phyloP scores from a whole-genome alignment of 2,329 filamentous ascomycete species.

The Herpotrichia juniperi region DNA sequence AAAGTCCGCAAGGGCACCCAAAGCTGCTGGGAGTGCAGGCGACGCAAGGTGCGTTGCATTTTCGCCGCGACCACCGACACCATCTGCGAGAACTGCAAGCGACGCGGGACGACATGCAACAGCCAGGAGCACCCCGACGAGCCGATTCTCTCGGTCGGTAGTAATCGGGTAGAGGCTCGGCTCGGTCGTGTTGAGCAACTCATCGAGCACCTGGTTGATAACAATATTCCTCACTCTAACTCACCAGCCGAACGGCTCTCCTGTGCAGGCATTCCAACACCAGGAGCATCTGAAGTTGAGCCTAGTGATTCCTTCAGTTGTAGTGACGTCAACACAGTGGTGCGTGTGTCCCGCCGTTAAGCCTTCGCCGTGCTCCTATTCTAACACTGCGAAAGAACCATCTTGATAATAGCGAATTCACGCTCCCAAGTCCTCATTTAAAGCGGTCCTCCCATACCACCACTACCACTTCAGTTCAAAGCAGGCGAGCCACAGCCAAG shows the following conservation, averaged over 20 bases:
- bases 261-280: too few species aligned
- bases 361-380: too few species aligned
- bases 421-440: neutral
- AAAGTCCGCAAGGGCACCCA: slow-evolving; percentile 19
- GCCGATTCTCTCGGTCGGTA: slow-evolving; percentile 1
- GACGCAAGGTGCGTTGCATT: slow-evolving; percentile 31
- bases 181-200: slow-evolving; percentile 14
- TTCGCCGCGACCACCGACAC: slow-evolving; percentile 12
- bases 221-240: neutral
- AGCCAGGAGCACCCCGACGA: slow-evolving; percentile 31
- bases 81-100: slow-evolving; percentile 21
- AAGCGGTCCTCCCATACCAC: neutral
- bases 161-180: slow-evolving; percentile 7
- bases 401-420: neutral
- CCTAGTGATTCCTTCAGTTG: too few species aligned
- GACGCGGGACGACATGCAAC: slow-evolving; percentile 23
- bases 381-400: neutral
- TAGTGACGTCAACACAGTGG: neutral
- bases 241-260: too few species aligned
- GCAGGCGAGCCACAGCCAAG: neutral
- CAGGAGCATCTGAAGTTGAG: too few species aligned
- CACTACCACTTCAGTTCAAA: too few species aligned
- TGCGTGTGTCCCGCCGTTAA: neutral
- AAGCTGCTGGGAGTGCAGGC: slow-evolving; percentile 22
- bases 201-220: neutral